Evolutionary conservation across 2,329 filamentous ascomycete genomes (phyloP), one percentile per base, ranked within the genome.

Genomic region (Verticillium zaregamsianum): DNA sequence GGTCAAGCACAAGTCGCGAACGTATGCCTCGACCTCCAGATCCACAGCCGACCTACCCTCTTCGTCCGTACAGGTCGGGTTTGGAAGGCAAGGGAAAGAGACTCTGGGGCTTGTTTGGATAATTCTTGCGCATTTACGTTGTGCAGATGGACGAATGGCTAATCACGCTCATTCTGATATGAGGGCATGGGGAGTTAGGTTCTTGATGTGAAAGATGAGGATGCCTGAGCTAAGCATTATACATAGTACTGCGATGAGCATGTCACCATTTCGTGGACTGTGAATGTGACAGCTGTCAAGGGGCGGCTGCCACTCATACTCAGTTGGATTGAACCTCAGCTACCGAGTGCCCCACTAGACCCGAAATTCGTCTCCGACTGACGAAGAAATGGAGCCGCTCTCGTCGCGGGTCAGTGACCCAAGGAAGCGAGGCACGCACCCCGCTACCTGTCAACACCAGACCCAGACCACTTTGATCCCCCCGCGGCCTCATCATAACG

Each of bases 101-200:
- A 6, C 57, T 65, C n/a, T 64, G 62, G 63, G 33, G 60, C 3
- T 49, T 62, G 6, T 62, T 65, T 25, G 20, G 45, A 52, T 52
- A 28, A 45, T 45, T n/a, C 15, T 9, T 2, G n/a, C 6, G 37
- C 17, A 39, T 39, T 14, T 15, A 39, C 37, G 37, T 15, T 28
- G 6, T 6, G 28, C 28, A 28, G 28, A 28, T 28, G 28, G 28
- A 28, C 5, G 5, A 5, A 6, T 28, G 28, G 28, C 28, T 5
- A 28, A 28, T 28, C 28, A 28, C 5, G 28, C 28, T 4, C 4
- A 28, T 28, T 5, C 28, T 5, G 4, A 28, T 5, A 28, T 28
- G 28, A 28, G 28, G 4, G 1, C 4, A 28, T 5, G 5, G 28
- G 5, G 28, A 28, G 28, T 6, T 6, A 28, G 3, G 28, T 28